Evolutionary conservation across 257 asterid genomes (phyloP).

Genomic region (Scutellaria baicalensis): DNA sequence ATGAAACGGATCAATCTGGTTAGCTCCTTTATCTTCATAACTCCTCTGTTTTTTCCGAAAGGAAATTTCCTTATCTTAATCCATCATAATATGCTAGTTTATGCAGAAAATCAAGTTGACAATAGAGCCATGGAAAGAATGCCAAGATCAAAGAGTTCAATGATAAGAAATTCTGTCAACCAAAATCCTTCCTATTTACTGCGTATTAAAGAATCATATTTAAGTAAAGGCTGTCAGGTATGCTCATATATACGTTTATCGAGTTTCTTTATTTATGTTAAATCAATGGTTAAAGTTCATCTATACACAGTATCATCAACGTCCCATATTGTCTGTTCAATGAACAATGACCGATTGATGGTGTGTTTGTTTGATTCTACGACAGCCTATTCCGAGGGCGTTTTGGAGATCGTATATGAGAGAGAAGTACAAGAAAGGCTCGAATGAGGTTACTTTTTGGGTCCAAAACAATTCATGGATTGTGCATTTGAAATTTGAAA

Average conservation of each 20-base stretch:
- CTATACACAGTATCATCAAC: no score
- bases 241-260: neutral
- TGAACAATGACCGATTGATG: neutral
- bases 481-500: neutral
- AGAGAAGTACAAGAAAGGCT: neutral
- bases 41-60: neutral
- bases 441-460: slow-evolving; percentile 6
- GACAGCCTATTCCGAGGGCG: slow-evolving; percentile 10
- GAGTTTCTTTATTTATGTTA: no score
- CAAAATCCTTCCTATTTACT: slow-evolving; percentile 1
- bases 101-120: slow-evolving; percentile 8
- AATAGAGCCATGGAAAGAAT: neutral
- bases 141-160: neutral
- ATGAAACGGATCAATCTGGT: slow-evolving; percentile 14
- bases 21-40: neutral
- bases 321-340: no score
- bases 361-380: neutral
- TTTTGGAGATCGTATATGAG: slow-evolving; percentile 1
- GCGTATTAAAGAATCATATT: neutral
- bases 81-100: neutral
- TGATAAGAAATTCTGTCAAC: neutral
- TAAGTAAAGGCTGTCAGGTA: neutral
- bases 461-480: slow-evolving; percentile 3
- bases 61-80: neutral
- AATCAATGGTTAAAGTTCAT: no score